Base-by-base conservation (phyloP, 768 basidiomycete species). In the Peribolospora kevripleyi region DNA sequence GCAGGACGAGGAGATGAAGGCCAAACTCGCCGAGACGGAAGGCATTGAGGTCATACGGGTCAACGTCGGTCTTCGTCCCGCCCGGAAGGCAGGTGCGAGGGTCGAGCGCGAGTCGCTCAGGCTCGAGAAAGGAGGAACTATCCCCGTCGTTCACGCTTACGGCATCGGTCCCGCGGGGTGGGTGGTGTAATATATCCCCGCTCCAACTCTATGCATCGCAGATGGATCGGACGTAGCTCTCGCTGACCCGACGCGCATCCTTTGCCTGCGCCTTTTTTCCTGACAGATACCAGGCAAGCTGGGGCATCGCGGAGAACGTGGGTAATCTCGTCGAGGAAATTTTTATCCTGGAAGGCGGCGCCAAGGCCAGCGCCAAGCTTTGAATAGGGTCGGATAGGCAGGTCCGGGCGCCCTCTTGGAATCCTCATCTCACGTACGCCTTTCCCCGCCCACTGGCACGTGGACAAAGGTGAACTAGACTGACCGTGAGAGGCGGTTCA, bases 61-160 rank as follows among this genome's bases (percentile, higher is more conserved):
- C 64, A 77, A 76, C 57, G 78, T 78, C 45, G 78, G 76, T 0
- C 62, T 79, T 42, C 69, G 79, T 39, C 78, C 79, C 3, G 72
- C 67, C 9, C 69, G 79, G 40, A 67, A 69, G 38, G 76, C 74
- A 3, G 80, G 79, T 3, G 68, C 75, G 10, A 67, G 80, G 39
- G 64, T 81, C 13, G 78, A 81, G 59, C 62, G 67, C 4, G 74
- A 78, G 58, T 57, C 61, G 56, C 57, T 72, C 52, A 57, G 60
- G 40, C 48, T 74, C 43, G 13, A 7, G 43, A 13, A 45, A 45
- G 43, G 43, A 45, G 43, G 43, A 13, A 1, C 8, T 45, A 13
- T 25, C 25, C 25, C 25, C 25, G 43, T 45, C 13, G 43, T 45
- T 45, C 43, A 45, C 2, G 43, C 43, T 13, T 45, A 45, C 8